Evolutionary conservation across 2,329 filamentous ascomycete genomes (phyloP), one percentile per base, ranked within the genome.

Genomic region (Ophiognomonia clavigignenti-juglandacearum): DNA sequence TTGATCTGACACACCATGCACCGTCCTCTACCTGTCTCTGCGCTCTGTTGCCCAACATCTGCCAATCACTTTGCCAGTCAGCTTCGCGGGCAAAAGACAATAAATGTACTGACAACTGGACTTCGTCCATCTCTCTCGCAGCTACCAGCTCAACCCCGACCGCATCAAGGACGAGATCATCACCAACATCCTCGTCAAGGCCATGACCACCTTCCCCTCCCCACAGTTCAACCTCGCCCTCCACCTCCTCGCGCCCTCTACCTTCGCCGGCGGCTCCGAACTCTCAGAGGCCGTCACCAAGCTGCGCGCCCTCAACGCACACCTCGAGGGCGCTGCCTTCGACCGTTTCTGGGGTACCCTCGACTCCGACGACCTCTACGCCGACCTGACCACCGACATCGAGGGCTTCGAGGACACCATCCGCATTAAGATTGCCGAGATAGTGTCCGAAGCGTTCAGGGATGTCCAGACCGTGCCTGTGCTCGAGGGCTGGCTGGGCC

Each of bases 101-200:
- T 3, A 20, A 5, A 7, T 36, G 18, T 36, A 24, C 18, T 31
- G 27, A 8, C 34, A n/a, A 11, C n/a, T n/a, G n/a, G n/a, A 41
- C 9, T 13, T 14, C 16, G 11, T 7, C n/a, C 31, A 16, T 14
- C 16, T 20, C 16, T 34, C 31, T 24, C 16, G 52, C 60, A 98
- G 93, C 56, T 98, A 98, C 80, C 95, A 98, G 75, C 96, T 98
- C 75, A 98, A 98, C 82, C 93, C 93, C 43, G 91, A 97, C 76
- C 88, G 96, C 60, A 84, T 91, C 65, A 92, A 93, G 75, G 88
- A 96, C 64, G 93, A 98, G 71, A 89, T 92, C 64, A 90, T 93
- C 70, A 97, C 93, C 77, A 97, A 97, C 80, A 87, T 97, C 73
- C 89, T 98, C 67, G 91, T 95, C 77, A 98, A 97, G 78, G 81